Base-by-base conservation (phyloP, 1,284 basidiomycete species). In the Ganoderma leucocontextum region DNA sequence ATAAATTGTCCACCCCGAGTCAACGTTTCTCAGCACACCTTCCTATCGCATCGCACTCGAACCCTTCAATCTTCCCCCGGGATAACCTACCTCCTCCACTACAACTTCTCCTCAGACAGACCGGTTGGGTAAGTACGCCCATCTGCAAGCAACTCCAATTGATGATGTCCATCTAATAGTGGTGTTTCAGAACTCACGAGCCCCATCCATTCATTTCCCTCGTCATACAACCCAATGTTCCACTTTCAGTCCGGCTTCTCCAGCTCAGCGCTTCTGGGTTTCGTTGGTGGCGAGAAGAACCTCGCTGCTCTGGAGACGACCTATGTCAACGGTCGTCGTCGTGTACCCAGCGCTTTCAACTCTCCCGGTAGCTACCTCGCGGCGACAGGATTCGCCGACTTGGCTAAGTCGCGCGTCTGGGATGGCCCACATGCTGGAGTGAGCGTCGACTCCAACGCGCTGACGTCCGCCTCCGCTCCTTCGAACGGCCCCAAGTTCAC, bases 361-460 rank as follows among this genome's bases (percentile, higher is more conserved):
- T 35, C 68, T 22, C 72, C 72, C 5, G 72, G 72, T 15, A 68
- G 60, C 60, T 72, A 70, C 22, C 64, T 55, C n/a, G 35, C 69
- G 4, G 70, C 47, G 13, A 65, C 55, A 25, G 65, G 58, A 12
- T 60, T 67, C 36, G 7, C 17, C 9, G 29, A 25, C 9, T 59
- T 73, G 4, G 58, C 55, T 15, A 64, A 62, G 19, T 68, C 72
- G 9, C 66, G 55, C 38, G 66, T 70, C 35, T 73, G 68, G 64
- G 70, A 73, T 41, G 72, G 72, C 15, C 67, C 67, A 22, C 68
- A 70, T 57, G 52, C 66, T n/a, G 70, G 70, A 19, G 57, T 63
- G 25, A 72, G 64, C 29, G 55, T 65, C 47, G 68, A 72, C 38
- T 65, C 68, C 13, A 57, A 60, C 12, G 66, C 70, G 2, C 59